These are phyloP conservation scores for Breviolum minutum DNA, from an alignment of 73 alveolate genomes.

Conservation along the genomic window DNA sequence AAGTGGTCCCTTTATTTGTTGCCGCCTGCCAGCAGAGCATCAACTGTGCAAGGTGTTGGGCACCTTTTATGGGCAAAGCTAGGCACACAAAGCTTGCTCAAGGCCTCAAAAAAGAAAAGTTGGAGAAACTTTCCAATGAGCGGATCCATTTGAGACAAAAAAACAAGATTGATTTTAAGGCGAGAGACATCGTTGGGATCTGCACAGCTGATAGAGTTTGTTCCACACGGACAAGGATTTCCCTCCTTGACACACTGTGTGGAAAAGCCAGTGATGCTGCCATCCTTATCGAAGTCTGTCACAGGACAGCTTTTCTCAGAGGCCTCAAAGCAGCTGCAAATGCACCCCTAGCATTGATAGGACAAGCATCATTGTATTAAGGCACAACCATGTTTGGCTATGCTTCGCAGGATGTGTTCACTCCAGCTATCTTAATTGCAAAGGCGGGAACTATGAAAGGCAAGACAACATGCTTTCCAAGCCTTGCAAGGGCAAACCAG, in stretches of 20 bases:
- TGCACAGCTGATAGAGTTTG: slow-evolving; percentile 66
- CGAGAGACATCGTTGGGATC: slow-evolving; percentile 68
- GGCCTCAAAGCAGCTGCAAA: slow-evolving; percentile 10
- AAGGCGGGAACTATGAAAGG: background rate
- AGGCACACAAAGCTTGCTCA: background rate
- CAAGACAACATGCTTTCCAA: background rate
- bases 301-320: slow-evolving; percentile 21
- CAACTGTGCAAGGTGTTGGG: slow-evolving; percentile 43
- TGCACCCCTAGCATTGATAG: background rate
- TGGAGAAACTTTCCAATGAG: background rate
- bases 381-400: background rate
- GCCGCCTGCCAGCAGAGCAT: slow-evolving; percentile 7
- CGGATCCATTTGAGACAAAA: background rate
- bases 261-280: slow-evolving; percentile 23
- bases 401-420: background rate
- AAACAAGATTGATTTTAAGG: background rate
- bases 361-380: background rate
- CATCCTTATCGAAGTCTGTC: slow-evolving; percentile 38
- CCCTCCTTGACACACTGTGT: slow-evolving; percentile 35
- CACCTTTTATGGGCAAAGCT: background rate
- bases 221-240: slow-evolving; percentile 76
- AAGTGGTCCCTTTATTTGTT: too few species aligned
- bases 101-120: background rate
- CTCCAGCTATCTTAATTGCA: background rate
- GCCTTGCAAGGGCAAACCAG: slow-evolving; percentile 88